Evolutionary conservation across 331 rosid genomes (phyloP).

Genomic region (Malus hybrid): DNA sequence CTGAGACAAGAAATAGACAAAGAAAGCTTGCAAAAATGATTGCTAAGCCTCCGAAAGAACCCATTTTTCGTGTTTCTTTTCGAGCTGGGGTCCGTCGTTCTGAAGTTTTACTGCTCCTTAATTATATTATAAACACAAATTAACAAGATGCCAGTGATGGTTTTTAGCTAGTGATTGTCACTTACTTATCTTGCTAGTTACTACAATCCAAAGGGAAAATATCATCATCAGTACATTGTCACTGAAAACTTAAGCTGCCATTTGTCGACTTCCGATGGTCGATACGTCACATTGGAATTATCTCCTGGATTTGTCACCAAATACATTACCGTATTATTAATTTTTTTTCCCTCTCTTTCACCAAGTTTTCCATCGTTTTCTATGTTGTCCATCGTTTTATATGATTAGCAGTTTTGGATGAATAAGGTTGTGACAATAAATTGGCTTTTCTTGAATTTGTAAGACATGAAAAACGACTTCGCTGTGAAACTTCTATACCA

Average conservation of each 20-base stretch:
- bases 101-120: background rate
- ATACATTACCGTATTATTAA: background rate
- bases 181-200: background rate
- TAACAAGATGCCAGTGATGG: background rate
- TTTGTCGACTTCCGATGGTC: background rate
- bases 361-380: background rate
- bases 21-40: too few species aligned
- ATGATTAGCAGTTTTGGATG: background rate
- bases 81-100: too few species aligned
- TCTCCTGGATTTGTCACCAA: background rate
- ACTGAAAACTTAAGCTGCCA: background rate
- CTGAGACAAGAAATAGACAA: too few species aligned
- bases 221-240: background rate
- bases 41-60: too few species aligned
- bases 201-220: background rate
- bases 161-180: background rate
- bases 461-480: background rate
- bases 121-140: too few species aligned
- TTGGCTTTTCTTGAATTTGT: too few species aligned
- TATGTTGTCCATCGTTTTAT: background rate
- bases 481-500: too few species aligned
- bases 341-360: background rate
- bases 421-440: too few species aligned
- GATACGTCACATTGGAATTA: background rate
- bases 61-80: too few species aligned